Conservation (phyloP, 2,329 filamentous ascomycete genomes). For the Penicillium verrucosum region DNA sequence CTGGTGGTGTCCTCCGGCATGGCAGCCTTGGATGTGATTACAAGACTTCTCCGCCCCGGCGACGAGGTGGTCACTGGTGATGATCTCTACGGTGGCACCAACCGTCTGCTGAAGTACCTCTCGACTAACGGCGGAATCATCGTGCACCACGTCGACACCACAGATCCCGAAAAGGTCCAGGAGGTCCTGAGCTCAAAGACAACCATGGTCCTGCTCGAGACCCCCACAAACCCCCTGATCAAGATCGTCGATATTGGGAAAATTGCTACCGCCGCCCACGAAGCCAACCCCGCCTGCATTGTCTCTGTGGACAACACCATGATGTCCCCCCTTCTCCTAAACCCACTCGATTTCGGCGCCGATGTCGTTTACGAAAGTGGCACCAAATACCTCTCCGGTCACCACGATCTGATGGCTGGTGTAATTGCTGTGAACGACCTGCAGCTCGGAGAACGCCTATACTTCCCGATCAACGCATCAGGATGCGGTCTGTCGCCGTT, state of each 20-base stretch:
- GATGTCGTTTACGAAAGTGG: constrained; percentile 97
- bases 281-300: constrained; percentile 71
- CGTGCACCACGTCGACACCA: constrained; percentile 96
- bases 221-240: constrained; percentile 95
- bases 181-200: constrained; percentile 73
- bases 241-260: constrained; percentile 90
- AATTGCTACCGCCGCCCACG: constrained; percentile 74
- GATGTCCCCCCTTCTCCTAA: constrained; percentile 91
- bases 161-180: constrained; percentile 67
- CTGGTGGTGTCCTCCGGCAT: constrained; percentile 95
- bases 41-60: constrained; percentile 80
- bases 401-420: constrained; percentile 98
- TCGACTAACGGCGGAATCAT: constrained; percentile 84
- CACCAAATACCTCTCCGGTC: constrained; percentile 95
- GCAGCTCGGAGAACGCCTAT: constrained; percentile 80
- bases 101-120: constrained; percentile 89
- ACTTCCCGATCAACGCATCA: constrained; percentile 94
- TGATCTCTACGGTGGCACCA: constrained; percentile 92
- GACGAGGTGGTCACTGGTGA: constrained; percentile 97
- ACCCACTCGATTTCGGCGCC: constrained; percentile 88
- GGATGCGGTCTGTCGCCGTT: constrained; percentile 93
- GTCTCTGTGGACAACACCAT: constrained; percentile 98
- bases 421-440: constrained; percentile 88
- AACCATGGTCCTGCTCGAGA: constrained; percentile 92
- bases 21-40: constrained; percentile 96